Conservation (phyloP, 2,329 filamentous ascomycete genomes). For the Ophiostoma perfectum region DNA sequence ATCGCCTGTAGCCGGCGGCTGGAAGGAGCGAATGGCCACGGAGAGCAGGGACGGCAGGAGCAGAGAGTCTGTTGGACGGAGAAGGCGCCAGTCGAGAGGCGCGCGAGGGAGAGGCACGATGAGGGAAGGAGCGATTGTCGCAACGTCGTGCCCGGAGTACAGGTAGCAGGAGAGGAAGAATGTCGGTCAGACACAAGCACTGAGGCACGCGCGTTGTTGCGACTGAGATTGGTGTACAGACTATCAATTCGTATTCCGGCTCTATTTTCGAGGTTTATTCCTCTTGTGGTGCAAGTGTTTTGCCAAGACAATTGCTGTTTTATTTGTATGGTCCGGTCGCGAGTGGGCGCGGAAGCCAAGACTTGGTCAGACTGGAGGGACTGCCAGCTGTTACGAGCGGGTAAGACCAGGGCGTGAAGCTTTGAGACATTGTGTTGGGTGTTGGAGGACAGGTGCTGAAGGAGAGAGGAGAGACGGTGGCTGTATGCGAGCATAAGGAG, state of each 20-base stretch:
- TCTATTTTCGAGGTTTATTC: background rate
- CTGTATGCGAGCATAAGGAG: too few species aligned
- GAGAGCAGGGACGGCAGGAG: background rate
- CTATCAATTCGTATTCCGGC: background rate
- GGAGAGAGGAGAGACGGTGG: too few species aligned
- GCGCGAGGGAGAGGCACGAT: background rate
- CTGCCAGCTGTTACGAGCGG: background rate
- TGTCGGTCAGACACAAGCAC: background rate
- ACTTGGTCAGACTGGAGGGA: background rate
- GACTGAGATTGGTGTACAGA: too few species aligned
- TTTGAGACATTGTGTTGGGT: too few species aligned
- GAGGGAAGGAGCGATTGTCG: background rate
- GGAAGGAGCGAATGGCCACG: background rate
- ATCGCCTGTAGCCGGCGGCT: background rate
- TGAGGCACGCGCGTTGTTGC: too few species aligned
- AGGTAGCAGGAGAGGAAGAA: background rate
- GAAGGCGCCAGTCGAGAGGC: background rate
- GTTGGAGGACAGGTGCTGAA: too few species aligned
- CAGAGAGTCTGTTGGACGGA: background rate
- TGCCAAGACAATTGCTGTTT: constrained; percentile 13
- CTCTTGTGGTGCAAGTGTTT: background rate
- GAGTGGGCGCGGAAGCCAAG: constrained; percentile 3
- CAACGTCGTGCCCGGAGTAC: background rate
- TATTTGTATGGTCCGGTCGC: constrained; percentile 1
- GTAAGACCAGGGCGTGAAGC: too few species aligned